Evolutionary conservation across 1,284 basidiomycete species (phyloP).

Genomic region (Gymnopus androsaceus): DNA sequence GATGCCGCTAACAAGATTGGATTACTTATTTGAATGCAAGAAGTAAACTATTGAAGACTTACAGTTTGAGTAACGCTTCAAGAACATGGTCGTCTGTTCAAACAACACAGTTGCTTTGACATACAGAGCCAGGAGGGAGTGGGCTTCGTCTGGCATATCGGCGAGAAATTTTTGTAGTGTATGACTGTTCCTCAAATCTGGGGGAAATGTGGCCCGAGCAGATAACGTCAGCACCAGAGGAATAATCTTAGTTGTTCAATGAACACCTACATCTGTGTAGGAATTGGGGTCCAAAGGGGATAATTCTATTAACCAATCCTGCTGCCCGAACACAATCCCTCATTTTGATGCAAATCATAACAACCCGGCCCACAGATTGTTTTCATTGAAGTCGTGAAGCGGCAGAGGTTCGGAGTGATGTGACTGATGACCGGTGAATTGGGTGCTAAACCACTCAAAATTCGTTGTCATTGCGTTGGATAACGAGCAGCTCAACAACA

Average conservation of each 20-base stretch:
- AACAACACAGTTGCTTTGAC: conserved; percentile 16
- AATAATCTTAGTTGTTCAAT: neutral
- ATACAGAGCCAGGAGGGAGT: conserved; percentile 12
- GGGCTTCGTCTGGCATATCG: conserved; percentile 8
- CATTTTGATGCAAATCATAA: too few relatives aligned
- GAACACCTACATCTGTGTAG: neutral
- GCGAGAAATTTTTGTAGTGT: conserved; percentile 17
- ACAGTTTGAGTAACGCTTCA: conserved; percentile 1
- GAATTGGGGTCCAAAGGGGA: conserved; percentile 3
- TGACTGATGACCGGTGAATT: too few relatives aligned
- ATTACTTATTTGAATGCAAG: neutral
- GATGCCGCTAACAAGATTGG: neutral
- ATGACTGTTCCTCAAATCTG: neutral
- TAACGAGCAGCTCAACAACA: too few relatives aligned
- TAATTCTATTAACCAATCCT: too few relatives aligned
- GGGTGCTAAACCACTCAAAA: too few relatives aligned
- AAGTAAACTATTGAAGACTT: neutral
- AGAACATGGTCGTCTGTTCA: conserved; percentile 9
- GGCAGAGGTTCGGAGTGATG: too few relatives aligned
- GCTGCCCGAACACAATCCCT: too few relatives aligned
- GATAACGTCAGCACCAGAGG: too few relatives aligned
- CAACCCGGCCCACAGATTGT: too few relatives aligned
- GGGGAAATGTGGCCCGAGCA: neutral
- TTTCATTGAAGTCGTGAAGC: too few relatives aligned
- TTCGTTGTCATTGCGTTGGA: too few relatives aligned